These are phyloP conservation scores for Sicyos baderoa DNA, from an alignment of 306 rosid genomes.

Conservation along the genomic window DNA sequence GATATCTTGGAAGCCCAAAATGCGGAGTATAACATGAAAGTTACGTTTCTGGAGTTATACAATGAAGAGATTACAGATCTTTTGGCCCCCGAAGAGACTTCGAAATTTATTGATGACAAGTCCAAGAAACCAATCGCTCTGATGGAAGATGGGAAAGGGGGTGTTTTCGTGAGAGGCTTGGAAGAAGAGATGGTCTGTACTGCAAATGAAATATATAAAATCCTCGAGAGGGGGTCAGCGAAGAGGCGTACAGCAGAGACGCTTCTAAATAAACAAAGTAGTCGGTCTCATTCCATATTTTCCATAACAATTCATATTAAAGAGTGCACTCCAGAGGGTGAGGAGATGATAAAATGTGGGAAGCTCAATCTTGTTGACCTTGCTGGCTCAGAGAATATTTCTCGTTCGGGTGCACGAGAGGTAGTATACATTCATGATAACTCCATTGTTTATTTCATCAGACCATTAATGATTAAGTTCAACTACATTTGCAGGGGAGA, in stretches of 20 bases:
- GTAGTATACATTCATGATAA: constrained; percentile 26
- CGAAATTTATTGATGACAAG: constrained; percentile 80
- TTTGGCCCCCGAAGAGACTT: constrained; percentile 79
- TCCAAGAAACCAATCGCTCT: constrained; percentile 94
- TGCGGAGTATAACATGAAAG: constrained; percentile 98
- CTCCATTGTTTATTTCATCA: no score
- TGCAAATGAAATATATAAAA: constrained; percentile 95
- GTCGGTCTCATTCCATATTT: constrained; percentile 98
- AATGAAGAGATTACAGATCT: constrained; percentile 30
- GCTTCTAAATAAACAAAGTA: constrained; percentile 96
- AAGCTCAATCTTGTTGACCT: constrained; percentile 98
- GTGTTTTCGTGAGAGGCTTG: constrained; percentile 92
- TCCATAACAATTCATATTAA: constrained; percentile 97
- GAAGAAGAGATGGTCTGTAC: constrained; percentile 99
- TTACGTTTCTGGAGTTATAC: constrained; percentile 91
- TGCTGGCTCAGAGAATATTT: constrained; percentile 97
- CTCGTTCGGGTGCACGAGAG: constrained; percentile 99
- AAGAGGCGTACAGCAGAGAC: constrained; percentile 99
- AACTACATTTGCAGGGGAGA: constrained; percentile 71
- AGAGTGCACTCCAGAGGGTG: constrained; percentile 98
- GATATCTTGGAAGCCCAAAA: constrained; percentile 90
- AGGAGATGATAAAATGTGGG: constrained; percentile 98
- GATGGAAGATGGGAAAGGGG: constrained; percentile 99
- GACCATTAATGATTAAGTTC: constrained; percentile 10
- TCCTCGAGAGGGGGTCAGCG: constrained; percentile 94